Evolutionary conservation across 169 alveolate species (phyloP), one percentile per base, ranked within the genome.

Genomic region (Plasmodium billcollinsi): DNA sequence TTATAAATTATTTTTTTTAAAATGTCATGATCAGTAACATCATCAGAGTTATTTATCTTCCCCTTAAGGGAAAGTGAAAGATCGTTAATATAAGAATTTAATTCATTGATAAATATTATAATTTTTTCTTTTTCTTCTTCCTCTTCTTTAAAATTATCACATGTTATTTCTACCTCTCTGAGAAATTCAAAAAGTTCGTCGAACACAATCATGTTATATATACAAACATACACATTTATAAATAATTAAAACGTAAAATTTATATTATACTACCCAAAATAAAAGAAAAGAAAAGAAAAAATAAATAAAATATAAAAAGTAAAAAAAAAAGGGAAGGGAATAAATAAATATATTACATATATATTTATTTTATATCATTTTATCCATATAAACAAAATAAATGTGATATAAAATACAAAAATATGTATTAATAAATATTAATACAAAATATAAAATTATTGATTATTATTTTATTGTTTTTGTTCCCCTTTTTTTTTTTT

Each of bases 121-220:
- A 69, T 69, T 14, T 69, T 54, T 50, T 80, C 90, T 26, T 67
- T 71, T 67, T 69, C 73, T 66, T 80, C 80, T 2, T n/a, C 20
- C 29, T 67, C 45, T n/a, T 80, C 90, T 26, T 80, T 80, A 54
- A 80, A 80, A 33, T 67, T 26, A 1, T 80, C 90, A 15, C 90
- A 80, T 8, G 83, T 52, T 54, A 69, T 67, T 80, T 80, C 90
- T 5, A 72, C 65, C 26, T 80, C 83, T 52, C 63, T 71, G 9
- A 80, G 47, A 59, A 80, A 80, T 49, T 80, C 90, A 49, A 80
- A 80, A 8, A 80, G 5, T 52, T 80, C 90, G 14, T 80, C 90
- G 12, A 80, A 80, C 52, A 43, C 74, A 45, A 80, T 80, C 45
- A 61, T n/a, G 21, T 61, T 52, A n/a, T 52, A 52, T 39, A 39